These are phyloP conservation scores for Plenodomus biglobosus DNA, from an alignment of 2,329 filamentous ascomycete species.

Conservation along the genomic window DNA sequence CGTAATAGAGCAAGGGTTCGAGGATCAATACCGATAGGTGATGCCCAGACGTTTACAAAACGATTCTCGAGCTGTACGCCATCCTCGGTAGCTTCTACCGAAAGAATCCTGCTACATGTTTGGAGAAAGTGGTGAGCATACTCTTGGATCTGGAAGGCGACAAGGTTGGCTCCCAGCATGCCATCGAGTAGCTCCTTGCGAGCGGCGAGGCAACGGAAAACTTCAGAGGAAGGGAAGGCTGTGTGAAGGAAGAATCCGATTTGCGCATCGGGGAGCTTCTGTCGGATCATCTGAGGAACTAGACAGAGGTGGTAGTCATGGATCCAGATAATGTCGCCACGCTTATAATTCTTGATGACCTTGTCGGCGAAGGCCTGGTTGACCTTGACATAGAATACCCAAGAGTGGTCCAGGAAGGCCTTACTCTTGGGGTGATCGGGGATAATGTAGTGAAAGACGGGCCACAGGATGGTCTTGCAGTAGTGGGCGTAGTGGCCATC, in stretches of 20 bases:
- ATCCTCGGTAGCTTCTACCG: slow-evolving; percentile 84
- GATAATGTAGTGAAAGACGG: slow-evolving; percentile 97
- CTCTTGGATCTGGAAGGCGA: slow-evolving; percentile 92
- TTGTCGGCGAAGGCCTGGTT: slow-evolving; percentile 92
- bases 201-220: slow-evolving; percentile 87
- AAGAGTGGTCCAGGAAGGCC: slow-evolving; percentile 94
- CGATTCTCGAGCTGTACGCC: slow-evolving; percentile 89
- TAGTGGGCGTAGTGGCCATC: slow-evolving; percentile 94
- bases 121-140: slow-evolving; percentile 94
- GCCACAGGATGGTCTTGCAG: slow-evolving; percentile 97
- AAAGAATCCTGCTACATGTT: slow-evolving; percentile 87
- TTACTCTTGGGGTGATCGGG: slow-evolving; percentile 98
- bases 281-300: slow-evolving; percentile 84
- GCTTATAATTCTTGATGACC: slow-evolving; percentile 89
- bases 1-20: slow-evolving; percentile 71
- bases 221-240: slow-evolving; percentile 92
- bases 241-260: slow-evolving; percentile 97
- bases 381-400: slow-evolving; percentile 89
- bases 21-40: slow-evolving; percentile 90
- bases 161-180: slow-evolving; percentile 87
- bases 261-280: slow-evolving; percentile 87
- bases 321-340: slow-evolving; percentile 89
- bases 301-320: slow-evolving; percentile 94
- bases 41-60: slow-evolving; percentile 83
- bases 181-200: slow-evolving; percentile 86